Base-by-base conservation (phyloP, 345 rosid species). In the Camelina laxa region DNA sequence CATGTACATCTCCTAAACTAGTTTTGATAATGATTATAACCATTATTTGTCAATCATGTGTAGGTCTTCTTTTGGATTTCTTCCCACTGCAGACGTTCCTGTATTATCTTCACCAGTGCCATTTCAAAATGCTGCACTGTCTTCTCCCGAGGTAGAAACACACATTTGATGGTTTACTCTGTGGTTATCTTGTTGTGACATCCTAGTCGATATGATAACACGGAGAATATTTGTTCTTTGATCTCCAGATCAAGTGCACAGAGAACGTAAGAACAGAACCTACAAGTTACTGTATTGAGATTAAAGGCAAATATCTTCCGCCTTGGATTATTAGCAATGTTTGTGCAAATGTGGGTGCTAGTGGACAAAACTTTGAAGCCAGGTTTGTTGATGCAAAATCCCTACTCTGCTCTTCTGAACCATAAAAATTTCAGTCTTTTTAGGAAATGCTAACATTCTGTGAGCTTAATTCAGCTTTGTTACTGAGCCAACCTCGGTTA, bases 321-420 rank as follows among this genome's bases (percentile, higher is more conserved):
- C 88, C 98, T 3, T 95, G 99, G 99, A 91, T 91, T 48, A 68
- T 89, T 45, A 85, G 86, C 84, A 86, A 83, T 47, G 45, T 95
- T 35, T 90, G 97, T 79, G 66, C 86, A 15, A 75, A 77, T 50
- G 67, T 91, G 31, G 79, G 78, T 44, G 84, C 91, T 71, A 84
- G 80, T 35, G 94, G 85, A 58, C 84, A 65, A 58, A 74, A 78
- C 81, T 92, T 92, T 74, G 97, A 89, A 69, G 91, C 92, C 53
- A 87, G 98, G 99, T 95, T 67, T 0, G 77, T 73, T 53, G 12
- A 36, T 62, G 17, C 35, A 31, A 12, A 59, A 48, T 56, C 54
- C 12, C 47, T 77, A 24, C 11, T 65, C 50, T 19, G 56, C 17
- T 36, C 22, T 63, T 20, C 31, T 14, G 13, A 72, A 51, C 30